A percentile compares a stretch with the other conserved stretches of the same genome.
These are phyloP conservation scores for Hydrangea macrophylla DNA, from an alignment of 148 eudicot species.

Conservation along the genomic window DNA sequence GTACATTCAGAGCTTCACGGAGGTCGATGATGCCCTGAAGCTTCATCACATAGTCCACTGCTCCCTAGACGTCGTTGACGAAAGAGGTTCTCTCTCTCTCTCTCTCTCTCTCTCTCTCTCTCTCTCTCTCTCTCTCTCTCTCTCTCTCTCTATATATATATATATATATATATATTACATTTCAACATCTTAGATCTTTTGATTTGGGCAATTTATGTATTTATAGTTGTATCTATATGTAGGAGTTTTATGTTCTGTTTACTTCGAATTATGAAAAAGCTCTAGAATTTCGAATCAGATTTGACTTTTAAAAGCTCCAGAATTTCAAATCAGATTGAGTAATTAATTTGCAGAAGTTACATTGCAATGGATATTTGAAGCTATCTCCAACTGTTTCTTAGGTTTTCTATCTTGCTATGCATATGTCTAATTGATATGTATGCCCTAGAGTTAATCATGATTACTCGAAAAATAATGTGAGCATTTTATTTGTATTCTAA, in stretches of 20 bases:
- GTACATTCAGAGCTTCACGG: conserved; percentile 92
- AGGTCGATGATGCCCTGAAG: conserved; percentile 93
- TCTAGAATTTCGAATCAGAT: background rate
- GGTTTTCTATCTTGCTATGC: too few species aligned
- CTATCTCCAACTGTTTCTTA: too few species aligned
- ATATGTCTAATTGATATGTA: too few species aligned
- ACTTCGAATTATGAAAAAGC: background rate
- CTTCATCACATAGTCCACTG: conserved; percentile 99
- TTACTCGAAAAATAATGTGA: too few species aligned
- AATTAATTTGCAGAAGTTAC: too few species aligned
- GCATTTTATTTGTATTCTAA: too few species aligned
- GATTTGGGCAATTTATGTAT: background rate
- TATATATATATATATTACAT: background rate
- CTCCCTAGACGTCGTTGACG: conserved; percentile 93
- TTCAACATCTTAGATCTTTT: background rate
- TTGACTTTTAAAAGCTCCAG: background rate
- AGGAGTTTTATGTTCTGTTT: too few species aligned
- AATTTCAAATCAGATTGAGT: too few species aligned
- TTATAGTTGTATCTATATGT: too few species aligned
- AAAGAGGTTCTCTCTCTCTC: conserved; percentile 56
- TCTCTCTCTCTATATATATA: background rate
- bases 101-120: background rate
- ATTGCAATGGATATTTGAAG: too few species aligned
- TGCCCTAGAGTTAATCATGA: too few species aligned
- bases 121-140: background rate